Evolutionary conservation across 371 early-diverging fungal species (phyloP).

Genomic region (Conidiobolus incongruus): DNA sequence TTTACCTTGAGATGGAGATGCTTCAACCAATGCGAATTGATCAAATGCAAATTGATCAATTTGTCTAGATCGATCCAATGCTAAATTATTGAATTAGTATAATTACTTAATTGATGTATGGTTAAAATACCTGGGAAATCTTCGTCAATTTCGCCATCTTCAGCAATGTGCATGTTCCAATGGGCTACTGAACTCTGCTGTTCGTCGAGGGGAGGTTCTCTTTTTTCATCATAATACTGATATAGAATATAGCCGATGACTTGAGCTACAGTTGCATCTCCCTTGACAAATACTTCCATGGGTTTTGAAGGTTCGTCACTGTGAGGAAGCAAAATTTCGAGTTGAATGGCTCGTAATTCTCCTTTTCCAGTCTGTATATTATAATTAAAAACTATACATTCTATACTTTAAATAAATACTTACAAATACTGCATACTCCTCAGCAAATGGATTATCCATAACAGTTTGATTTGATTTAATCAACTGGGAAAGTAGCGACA

Average conservation of each 20-base stretch:
- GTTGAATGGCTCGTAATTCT: slow-evolving; percentile 24
- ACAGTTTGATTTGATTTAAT: slow-evolving; percentile 29
- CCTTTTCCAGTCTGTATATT: slow-evolving; percentile 24
- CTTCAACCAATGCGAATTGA: slow-evolving; percentile 72
- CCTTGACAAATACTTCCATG: slow-evolving; percentile 41
- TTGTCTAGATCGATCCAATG: slow-evolving; percentile 62
- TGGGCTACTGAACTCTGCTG: slow-evolving; percentile 33
- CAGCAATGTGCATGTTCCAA: slow-evolving; percentile 82
- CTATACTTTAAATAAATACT: slow-evolving; percentile 4
- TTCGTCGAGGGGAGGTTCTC: slow-evolving; percentile 33
- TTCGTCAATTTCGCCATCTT: slow-evolving; percentile 86
- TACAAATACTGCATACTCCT: slow-evolving; percentile 29
- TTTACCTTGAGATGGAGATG: slow-evolving; percentile 45
- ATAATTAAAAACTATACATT: not conserved
- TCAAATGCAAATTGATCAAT: slow-evolving; percentile 73
- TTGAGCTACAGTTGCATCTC: slow-evolving; percentile 73
- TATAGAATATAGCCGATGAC: slow-evolving; percentile 72
- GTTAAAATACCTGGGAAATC: slow-evolving; percentile 64
- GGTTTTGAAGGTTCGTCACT: slow-evolving; percentile 24
- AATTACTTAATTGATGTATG: not conserved
- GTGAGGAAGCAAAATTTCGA: slow-evolving; percentile 39
- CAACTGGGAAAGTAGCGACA: slow-evolving; percentile 34
- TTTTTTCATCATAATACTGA: slow-evolving; percentile 45
- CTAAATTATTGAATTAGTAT: slow-evolving; percentile 11
- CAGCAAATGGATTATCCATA: slow-evolving; percentile 49